phyloP scores from a whole-genome alignment of 352 stramenopile genomes.

The Phytophthora pisi region DNA sequence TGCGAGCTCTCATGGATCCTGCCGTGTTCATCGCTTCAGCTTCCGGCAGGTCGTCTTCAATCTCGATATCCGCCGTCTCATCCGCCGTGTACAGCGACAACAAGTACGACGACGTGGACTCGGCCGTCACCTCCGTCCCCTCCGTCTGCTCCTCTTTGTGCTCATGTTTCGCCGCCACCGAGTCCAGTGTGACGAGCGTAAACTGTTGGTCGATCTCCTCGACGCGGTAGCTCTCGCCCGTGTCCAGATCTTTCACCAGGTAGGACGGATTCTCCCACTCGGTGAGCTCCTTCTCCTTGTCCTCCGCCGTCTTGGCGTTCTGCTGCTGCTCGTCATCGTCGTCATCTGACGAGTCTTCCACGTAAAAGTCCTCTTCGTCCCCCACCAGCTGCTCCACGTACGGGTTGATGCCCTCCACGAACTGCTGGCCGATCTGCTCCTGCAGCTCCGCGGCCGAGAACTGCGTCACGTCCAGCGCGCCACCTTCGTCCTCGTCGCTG shows the following conservation, averaged over 20 bases:
- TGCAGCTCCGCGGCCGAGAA: slow-evolving; percentile 34
- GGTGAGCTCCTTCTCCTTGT: slow-evolving; percentile 40
- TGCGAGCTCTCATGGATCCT: slow-evolving; percentile 40
- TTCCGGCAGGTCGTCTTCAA: slow-evolving; percentile 56
- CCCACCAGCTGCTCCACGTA: slow-evolving; percentile 53
- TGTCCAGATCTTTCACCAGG: slow-evolving; percentile 83
- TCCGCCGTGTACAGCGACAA: slow-evolving; percentile 80
- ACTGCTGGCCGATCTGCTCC: slow-evolving; percentile 39
- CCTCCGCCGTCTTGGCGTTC: background rate
- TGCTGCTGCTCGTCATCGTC: slow-evolving; percentile 7
- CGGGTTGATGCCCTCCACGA: slow-evolving; percentile 50
- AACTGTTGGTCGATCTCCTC: slow-evolving; percentile 89
- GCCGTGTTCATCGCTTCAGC: slow-evolving; percentile 7
- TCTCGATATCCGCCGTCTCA: slow-evolving; percentile 83
- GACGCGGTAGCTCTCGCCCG: slow-evolving; percentile 75
- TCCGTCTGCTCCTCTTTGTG: slow-evolving; percentile 38
- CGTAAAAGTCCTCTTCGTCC: slow-evolving; percentile 38
- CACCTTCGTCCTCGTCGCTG: slow-evolving; percentile 15
- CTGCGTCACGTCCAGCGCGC: slow-evolving; percentile 34
- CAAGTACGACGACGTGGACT: slow-evolving; percentile 69
- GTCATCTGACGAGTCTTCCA: slow-evolving; percentile 35
- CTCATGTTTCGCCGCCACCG: slow-evolving; percentile 61
- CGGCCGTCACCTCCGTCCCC: slow-evolving; percentile 21
- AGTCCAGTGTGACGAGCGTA: slow-evolving; percentile 74
- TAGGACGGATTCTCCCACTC: slow-evolving; percentile 85